Evolutionary conservation across 148 eudicot species (phyloP).

Genomic region (Fagopyrum esculentum): DNA sequence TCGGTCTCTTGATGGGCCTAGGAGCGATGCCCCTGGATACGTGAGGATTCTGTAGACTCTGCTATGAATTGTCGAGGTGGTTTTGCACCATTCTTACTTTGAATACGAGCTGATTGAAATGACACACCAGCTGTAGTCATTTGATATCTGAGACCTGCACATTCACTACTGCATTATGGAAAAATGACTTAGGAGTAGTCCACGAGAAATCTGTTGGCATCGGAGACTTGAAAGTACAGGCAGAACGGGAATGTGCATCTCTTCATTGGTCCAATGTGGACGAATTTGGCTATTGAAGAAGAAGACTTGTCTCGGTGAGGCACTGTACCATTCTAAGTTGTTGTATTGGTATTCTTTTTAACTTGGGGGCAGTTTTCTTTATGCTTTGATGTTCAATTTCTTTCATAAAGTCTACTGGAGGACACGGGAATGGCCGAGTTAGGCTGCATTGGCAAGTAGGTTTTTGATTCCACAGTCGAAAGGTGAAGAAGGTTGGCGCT

Average conservation of each 20-base stretch:
- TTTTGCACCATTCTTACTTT: neutral
- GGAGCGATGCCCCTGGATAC: conserved; percentile 49
- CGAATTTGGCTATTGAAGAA: neutral
- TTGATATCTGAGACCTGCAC: neutral
- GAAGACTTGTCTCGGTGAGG: conserved; percentile 1
- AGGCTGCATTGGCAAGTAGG: conserved; percentile 1
- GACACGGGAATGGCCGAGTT: neutral
- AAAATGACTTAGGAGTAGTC: neutral
- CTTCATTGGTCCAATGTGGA: neutral
- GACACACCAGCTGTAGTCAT: neutral
- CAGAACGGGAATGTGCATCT: neutral
- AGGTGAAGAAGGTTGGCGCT: neutral
- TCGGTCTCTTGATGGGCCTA: conserved; percentile 68
- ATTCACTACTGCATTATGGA: neutral
- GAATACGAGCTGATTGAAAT: neutral
- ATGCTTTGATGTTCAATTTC: conserved; percentile 6
- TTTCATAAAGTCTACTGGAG: neutral
- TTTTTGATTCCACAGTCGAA: neutral
- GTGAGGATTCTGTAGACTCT: conserved; percentile 37
- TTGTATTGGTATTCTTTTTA: conserved; percentile 5
- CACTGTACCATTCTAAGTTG: neutral
- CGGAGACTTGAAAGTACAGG: neutral
- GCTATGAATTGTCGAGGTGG: neutral
- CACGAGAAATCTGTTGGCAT: neutral
- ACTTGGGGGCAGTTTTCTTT: neutral